Evolutionary conservation across 2,329 filamentous ascomycete species (phyloP), one percentile per base, ranked within the genome.

Genomic region (Coniochaeta prunicola): DNA sequence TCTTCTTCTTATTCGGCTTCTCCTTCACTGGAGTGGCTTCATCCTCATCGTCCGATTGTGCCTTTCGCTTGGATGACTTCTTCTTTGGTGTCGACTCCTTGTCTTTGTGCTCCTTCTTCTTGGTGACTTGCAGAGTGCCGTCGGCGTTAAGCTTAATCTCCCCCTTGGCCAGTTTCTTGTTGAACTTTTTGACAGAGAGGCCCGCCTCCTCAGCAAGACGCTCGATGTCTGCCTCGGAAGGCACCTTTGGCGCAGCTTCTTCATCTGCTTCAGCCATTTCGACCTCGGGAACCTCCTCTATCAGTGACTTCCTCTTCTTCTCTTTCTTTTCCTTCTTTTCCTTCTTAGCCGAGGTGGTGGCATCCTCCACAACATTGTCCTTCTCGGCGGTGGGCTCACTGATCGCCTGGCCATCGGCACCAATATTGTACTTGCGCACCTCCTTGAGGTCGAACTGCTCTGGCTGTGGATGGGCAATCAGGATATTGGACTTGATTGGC

Each of bases 361-460:
- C 36, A 38, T 38, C 36, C 15, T 38, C 36, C 2, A 66, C 42
- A 68, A 19, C 40, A 2, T 21, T 69, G 58, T 68, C 69, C 55
- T 75, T 74, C 64, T 71, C 70, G 30, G 79, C 80, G 40, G 87
- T 81, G 15, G 83, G 80, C 65, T 88, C 87, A 66, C 90, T 84
- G 21, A 13, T 21, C 3, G 45, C 21, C 56, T 97, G 78, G 63
- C 92, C 93, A 74, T 99, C 94, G 58, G 91, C 94, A 70, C 97
- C 92, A 55, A 85, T 82, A 74, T 97, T 97, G 82, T 99, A 99
- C 76, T 93, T 94, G 71, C 91, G 84, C 12, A 90, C 89, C 74
- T 97, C 91, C 77, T 96, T 96, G 69, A 99, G 81, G 63, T 92
- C 90, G 82, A 91, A 96, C 76, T 96, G 96, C 67, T 87, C 85